These are phyloP conservation scores for Fomitopsis pulvina DNA, from an alignment of 768 basidiomycete genomes.

Conservation along the genomic window DNA sequence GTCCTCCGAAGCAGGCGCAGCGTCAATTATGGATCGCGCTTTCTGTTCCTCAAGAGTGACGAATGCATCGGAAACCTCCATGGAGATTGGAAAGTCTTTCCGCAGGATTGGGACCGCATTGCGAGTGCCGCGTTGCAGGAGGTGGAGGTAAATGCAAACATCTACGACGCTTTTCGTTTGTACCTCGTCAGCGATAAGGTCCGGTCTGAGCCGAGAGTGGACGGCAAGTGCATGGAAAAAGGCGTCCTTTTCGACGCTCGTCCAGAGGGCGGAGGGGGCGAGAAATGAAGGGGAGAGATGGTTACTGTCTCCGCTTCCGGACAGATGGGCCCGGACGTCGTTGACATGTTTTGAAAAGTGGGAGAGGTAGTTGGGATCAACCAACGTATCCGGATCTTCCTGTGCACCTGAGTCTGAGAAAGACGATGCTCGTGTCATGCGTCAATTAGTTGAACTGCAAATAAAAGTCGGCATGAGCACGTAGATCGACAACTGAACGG, in stretches of 20 bases:
- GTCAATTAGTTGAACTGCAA: neutral
- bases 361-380: slow-evolving; percentile 16
- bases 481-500: no score
- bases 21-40: slow-evolving; percentile 24
- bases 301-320: slow-evolving; percentile 24
- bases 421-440: neutral
- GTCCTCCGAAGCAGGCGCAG: slow-evolving; percentile 26
- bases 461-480: no score
- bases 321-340: slow-evolving; percentile 30
- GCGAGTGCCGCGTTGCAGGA: slow-evolving; percentile 35
- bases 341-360: slow-evolving; percentile 30
- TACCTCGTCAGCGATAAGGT: slow-evolving; percentile 66
- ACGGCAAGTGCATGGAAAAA: slow-evolving; percentile 68
- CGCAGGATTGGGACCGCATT: slow-evolving; percentile 6
- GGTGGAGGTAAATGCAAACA: slow-evolving; percentile 59
- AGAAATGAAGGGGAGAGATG: slow-evolving; percentile 28
- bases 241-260: slow-evolving; percentile 52
- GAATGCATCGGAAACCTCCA: slow-evolving; percentile 48
- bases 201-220: slow-evolving; percentile 68
- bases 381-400: slow-evolving; percentile 3
- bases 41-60: slow-evolving; percentile 40
- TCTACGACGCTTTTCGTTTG: slow-evolving; percentile 60
- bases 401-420: neutral
- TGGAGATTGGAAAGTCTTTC: slow-evolving; percentile 37
- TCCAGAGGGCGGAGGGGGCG: slow-evolving; percentile 45